Evolutionary conservation across 257 asterid species (phyloP).

Genomic region (Solanum sitiens): DNA sequence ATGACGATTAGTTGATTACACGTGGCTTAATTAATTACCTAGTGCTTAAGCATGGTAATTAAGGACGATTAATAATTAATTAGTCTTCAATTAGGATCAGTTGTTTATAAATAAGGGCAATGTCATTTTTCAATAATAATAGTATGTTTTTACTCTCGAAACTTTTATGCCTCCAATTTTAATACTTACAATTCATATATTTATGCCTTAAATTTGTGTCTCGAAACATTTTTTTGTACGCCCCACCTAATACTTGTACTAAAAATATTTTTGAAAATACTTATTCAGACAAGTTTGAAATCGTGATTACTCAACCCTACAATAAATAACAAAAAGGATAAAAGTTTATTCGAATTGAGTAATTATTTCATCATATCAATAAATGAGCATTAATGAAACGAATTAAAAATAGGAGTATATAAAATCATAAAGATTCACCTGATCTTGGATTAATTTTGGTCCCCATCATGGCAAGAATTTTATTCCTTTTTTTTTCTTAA

Average conservation of each 20-base stretch:
- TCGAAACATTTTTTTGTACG: too few relatives aligned
- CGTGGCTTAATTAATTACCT: background rate
- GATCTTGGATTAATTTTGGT: background rate
- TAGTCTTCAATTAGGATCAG: background rate
- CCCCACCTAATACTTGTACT: too few relatives aligned
- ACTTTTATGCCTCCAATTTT: too few relatives aligned
- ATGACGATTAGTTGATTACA: background rate
- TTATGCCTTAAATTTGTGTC: too few relatives aligned
- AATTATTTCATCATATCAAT: background rate
- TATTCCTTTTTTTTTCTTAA: background rate
- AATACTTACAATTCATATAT: too few relatives aligned
- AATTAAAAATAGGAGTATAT: background rate
- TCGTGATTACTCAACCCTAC: background rate
- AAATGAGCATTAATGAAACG: background rate
- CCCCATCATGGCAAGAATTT: background rate
- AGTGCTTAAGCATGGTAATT: background rate
- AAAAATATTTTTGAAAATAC: rapidly evolving
- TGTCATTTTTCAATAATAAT: background rate
- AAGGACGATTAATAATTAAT: background rate
- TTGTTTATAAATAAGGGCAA: background rate
- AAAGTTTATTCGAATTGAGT: background rate
- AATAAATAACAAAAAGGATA: background rate
- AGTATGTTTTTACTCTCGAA: too few relatives aligned
- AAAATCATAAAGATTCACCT: background rate
- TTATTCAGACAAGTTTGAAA: background rate